Percentiles rank a stretch among this genome's conserved stretches.
phyloP scores from a whole-genome alignment of 371 early-diverging fungal genomes.

The Batrachochytrium dendrobatidis region DNA sequence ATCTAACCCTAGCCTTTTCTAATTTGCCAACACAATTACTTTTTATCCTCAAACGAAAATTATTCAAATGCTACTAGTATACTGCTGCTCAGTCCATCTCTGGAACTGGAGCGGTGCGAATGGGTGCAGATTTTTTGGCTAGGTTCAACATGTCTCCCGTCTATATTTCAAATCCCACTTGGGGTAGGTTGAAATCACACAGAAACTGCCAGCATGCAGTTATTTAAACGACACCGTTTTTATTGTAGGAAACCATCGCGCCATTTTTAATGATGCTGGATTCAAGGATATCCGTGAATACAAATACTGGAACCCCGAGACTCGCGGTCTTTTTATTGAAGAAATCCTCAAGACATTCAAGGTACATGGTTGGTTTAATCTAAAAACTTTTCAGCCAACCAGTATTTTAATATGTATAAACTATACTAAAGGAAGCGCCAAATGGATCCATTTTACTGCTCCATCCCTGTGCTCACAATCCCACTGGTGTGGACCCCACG shows the following conservation, averaged over 20 bases:
- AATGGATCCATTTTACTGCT: slow-evolving; percentile 67
- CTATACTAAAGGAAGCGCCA: slow-evolving; percentile 58
- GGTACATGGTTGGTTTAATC: no score
- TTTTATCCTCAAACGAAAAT: no score
- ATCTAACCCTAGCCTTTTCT: no score
- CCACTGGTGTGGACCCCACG: slow-evolving; percentile 93
- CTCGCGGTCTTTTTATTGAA: slow-evolving; percentile 69
- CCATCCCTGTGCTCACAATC: slow-evolving; percentile 94
- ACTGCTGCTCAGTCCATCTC: slow-evolving; percentile 84
- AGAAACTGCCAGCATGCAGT: not conserved
- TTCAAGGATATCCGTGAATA: slow-evolving; percentile 67
- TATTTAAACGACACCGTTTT: not conserved
- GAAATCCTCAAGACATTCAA: slow-evolving; percentile 61
- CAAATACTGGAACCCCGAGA: slow-evolving; percentile 77
- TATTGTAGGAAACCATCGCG: slow-evolving; percentile 79
- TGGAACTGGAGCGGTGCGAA: slow-evolving; percentile 89
- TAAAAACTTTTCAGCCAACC: no score
- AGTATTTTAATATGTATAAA: no score
- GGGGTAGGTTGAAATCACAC: slow-evolving; percentile 55
- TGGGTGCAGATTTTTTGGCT: slow-evolving; percentile 77
- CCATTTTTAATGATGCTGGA: slow-evolving; percentile 78
- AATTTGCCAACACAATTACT: no score
- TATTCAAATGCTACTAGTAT: slow-evolving; percentile 29
- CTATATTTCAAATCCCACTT: slow-evolving; percentile 91
- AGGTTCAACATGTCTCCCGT: slow-evolving; percentile 59